Evolutionary conservation across 1,139 yeast genomes (phyloP).

Genomic region (Geotrichum siamense): DNA sequence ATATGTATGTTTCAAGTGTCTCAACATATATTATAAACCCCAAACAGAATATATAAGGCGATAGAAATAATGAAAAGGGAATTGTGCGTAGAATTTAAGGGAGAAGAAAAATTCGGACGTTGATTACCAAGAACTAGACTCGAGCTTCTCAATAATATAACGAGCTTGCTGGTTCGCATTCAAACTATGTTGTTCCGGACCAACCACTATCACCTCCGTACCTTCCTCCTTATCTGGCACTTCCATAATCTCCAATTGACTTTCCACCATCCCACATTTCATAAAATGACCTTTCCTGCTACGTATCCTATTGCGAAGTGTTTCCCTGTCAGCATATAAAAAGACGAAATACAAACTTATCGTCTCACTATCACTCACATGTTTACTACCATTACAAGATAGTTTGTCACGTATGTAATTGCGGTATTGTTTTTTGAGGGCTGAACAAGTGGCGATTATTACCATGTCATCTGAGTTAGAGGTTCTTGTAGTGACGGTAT

Average conservation of each 20-base stretch:
- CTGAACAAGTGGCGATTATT: constrained; percentile 71
- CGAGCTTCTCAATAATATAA: background rate
- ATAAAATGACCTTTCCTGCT: constrained; percentile 69
- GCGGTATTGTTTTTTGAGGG: constrained; percentile 68
- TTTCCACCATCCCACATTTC: constrained; percentile 75
- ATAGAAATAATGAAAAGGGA: too few relatives aligned
- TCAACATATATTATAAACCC: too few relatives aligned
- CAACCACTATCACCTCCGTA: background rate
- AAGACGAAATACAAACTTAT: constrained; percentile 56
- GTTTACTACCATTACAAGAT: constrained; percentile 23
- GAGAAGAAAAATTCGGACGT: too few relatives aligned
- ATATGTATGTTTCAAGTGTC: too few relatives aligned
- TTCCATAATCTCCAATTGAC: constrained; percentile 70
- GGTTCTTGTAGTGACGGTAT: constrained; percentile 15
- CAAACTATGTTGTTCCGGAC: background rate
- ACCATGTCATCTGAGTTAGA: too few relatives aligned
- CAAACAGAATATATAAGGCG: too few relatives aligned
- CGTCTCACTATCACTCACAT: constrained; percentile 31
- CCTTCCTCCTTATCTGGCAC: constrained; percentile 43
- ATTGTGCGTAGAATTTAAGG: too few relatives aligned
- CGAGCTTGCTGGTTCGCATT: background rate
- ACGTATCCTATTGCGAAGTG: constrained; percentile 51
- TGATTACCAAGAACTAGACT: too few relatives aligned
- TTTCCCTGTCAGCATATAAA: constrained; percentile 56
- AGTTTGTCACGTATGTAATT: constrained; percentile 41